Conservation (phyloP, 108 stramenopile genomes). For the Cylindrotheca closterium region DNA sequence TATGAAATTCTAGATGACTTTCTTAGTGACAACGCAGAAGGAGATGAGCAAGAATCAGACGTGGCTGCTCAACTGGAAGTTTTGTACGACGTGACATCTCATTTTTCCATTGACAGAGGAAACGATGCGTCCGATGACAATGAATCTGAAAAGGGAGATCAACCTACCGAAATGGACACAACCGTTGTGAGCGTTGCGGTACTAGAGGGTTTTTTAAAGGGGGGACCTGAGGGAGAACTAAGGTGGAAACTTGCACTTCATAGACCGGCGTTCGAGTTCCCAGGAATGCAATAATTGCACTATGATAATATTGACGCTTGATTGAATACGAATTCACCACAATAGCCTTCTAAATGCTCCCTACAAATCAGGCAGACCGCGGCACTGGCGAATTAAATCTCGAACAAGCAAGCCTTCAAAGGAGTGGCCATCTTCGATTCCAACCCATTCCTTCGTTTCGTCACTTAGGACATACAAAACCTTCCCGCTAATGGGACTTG, state of each 20-base stretch:
- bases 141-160: not conserved
- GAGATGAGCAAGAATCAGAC: conserved; percentile 11
- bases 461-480: conserved; percentile 56
- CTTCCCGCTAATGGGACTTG: conserved; percentile 72
- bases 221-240: conserved; percentile 37
- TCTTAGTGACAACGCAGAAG: conserved; percentile 4
- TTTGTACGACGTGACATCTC: conserved; percentile 30
- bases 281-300: conserved; percentile 13
- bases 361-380: conserved; percentile 78
- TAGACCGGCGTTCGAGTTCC: conserved; percentile 54
- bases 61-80: conserved; percentile 42
- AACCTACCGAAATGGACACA: conserved; percentile 8
- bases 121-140: not conserved
- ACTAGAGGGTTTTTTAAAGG: conserved; percentile 52
- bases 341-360: too few species aligned
- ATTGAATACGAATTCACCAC: too few species aligned
- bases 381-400: conserved; percentile 79
- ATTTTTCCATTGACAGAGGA: conserved; percentile 1
- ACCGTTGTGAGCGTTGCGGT: conserved; percentile 42
- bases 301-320: too few species aligned
- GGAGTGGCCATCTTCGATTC: conserved; percentile 66
- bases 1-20: conserved; percentile 31
- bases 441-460: conserved; percentile 65
- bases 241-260: conserved; percentile 49
- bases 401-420: conserved; percentile 78